Conservation (phyloP, 371 early-diverging fungal genomes). For the Rozella allomycis region DNA sequence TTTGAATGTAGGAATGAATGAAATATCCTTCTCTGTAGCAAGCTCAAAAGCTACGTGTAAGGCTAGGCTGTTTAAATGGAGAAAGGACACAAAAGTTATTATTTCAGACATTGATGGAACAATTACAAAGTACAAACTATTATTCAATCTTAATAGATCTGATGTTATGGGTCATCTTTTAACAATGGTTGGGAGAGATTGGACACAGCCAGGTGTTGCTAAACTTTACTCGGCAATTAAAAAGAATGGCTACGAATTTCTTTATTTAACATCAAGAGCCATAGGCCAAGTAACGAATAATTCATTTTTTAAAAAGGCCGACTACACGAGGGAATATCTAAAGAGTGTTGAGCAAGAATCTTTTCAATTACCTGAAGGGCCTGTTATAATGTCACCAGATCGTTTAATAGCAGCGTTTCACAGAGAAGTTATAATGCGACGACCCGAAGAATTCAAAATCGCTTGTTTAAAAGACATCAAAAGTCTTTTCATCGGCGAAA, state of each 20-base stretch:
- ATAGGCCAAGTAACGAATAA: slow-evolving; percentile 61
- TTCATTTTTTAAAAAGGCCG: slow-evolving; percentile 13
- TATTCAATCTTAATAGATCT: slow-evolving; percentile 15
- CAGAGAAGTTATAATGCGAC: slow-evolving; percentile 76
- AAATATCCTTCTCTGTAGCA: slow-evolving; percentile 62
- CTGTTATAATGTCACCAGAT: slow-evolving; percentile 92
- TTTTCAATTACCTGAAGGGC: slow-evolving; percentile 83
- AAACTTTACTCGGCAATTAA: slow-evolving; percentile 80
- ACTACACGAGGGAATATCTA: slow-evolving; percentile 73
- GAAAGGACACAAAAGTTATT: slow-evolving; percentile 62
- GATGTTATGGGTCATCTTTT: slow-evolving; percentile 94
- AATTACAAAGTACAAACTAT: slow-evolving; percentile 56
- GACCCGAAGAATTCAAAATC: slow-evolving; percentile 96
- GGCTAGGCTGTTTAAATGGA: slow-evolving; percentile 76
- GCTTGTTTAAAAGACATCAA: slow-evolving; percentile 80
- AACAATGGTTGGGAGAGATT: slow-evolving; percentile 94
- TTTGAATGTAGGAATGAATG: slow-evolving; percentile 70
- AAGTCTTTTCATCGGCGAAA: slow-evolving; percentile 37
- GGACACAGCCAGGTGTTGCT: slow-evolving; percentile 95
- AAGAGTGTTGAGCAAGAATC: slow-evolving; percentile 68
- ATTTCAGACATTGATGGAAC: slow-evolving; percentile 99
- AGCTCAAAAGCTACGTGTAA: slow-evolving; percentile 40
- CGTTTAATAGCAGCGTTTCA: slow-evolving; percentile 79
- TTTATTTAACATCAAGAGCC: slow-evolving; percentile 90
- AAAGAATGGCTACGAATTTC: slow-evolving; percentile 85